Conservation (phyloP, 2,329 filamentous ascomycete genomes). For the Fusarium avenaceum region DNA sequence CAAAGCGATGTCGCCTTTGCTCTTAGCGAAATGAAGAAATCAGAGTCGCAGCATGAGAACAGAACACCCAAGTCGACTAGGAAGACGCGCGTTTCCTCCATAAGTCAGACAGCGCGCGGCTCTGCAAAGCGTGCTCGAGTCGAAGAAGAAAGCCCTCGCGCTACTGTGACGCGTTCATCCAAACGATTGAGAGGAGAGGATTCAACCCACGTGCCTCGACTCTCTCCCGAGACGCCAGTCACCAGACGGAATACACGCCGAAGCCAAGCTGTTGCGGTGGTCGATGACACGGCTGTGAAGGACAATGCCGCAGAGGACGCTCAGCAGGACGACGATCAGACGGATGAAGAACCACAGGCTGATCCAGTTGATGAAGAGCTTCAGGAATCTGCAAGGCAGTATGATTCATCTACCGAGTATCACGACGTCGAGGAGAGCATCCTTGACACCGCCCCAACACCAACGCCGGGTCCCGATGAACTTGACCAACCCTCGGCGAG, state of each 20-base stretch:
- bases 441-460: background rate
- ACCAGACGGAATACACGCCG: too few species aligned
- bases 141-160: background rate
- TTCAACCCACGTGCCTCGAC: background rate
- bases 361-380: background rate
- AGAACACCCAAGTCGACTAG: background rate
- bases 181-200: background rate
- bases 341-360: background rate
- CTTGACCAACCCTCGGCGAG: background rate
- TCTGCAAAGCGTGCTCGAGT: background rate
- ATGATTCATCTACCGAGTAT: background rate
- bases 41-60: background rate
- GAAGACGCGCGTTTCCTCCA: background rate
- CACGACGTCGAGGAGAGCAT: background rate
- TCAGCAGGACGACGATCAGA: background rate
- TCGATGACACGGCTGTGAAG: background rate
- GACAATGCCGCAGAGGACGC: background rate
- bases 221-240: background rate
- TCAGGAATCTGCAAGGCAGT: background rate
- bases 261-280: background rate
- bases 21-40: background rate
- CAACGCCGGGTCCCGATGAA: background rate
- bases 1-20: background rate
- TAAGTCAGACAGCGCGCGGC: accelerated
- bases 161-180: background rate